These are phyloP conservation scores for Cryptomeria japonica DNA, from an alignment of 75 land plant species.

Conservation along the genomic window DNA sequence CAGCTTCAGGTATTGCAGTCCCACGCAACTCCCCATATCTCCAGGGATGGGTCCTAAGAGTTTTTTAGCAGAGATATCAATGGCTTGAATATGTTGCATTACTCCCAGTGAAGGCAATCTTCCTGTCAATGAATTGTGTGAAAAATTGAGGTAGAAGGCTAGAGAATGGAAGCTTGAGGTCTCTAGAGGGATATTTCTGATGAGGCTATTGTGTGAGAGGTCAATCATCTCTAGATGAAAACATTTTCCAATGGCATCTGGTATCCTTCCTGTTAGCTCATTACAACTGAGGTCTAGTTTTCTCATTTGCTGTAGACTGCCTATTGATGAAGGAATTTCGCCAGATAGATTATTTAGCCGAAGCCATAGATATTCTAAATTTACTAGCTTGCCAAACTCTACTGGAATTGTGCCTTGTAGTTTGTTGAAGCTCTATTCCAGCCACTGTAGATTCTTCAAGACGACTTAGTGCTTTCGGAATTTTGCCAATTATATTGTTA, in stretches of 20 bases:
- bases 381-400: no score
- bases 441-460: no score
- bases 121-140: slow-evolving; percentile 11
- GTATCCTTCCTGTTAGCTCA: slow-evolving; percentile 27
- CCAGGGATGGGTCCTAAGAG: slow-evolving; percentile 32
- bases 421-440: no score
- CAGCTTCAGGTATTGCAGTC: slow-evolving; percentile 8
- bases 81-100: not conserved
- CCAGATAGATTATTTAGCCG: no score
- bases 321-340: no score
- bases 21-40: slow-evolving; percentile 20
- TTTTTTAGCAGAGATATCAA: slow-evolving; percentile 32
- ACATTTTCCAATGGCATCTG: not conserved
- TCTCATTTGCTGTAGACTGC: not conserved
- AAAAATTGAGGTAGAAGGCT: slow-evolving; percentile 30
- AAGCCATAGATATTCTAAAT: no score
- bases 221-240: not conserved
- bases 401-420: no score
- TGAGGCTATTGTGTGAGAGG: not conserved
- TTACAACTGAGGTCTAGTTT: slow-evolving; percentile 18
- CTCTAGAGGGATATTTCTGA: not conserved
- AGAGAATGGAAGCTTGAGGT: slow-evolving; percentile 44
- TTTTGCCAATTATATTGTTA: no score
- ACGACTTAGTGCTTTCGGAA: no score
- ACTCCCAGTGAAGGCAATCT: not conserved